Evolutionary conservation across 441 rosid genomes (phyloP), one percentile per base, ranked within the genome.

Genomic region (Theobroma grandiflorum): DNA sequence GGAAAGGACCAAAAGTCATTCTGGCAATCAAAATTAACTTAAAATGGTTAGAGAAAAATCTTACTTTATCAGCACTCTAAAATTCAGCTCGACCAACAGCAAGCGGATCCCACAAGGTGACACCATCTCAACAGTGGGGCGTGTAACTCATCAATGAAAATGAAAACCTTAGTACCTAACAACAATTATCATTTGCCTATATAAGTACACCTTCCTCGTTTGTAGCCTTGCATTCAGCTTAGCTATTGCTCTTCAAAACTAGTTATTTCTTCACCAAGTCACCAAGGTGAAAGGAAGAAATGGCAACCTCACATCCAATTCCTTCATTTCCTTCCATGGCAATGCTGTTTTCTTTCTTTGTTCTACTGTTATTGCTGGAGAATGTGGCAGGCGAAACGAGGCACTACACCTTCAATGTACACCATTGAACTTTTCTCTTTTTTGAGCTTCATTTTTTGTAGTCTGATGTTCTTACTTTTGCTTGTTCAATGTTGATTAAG

Each of bases 61-160:
- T 90, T 90, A 82, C 94, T 91, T 91, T 75, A 82, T 76, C 72
- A 79, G 50, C 92, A 91, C 92, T 89, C 91, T 85, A 91, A 86
- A 91, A 78, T 86, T 91, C 70, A 87, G 92, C 87, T 78, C 52
- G 86, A 87, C 94, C 90, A 87, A 80, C 80, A 84, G 64, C 76
- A 76, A 14, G 68, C 11, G 20, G 50, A 38, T 26, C 79, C 74
- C 61, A 70, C 84, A 70, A 81, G 73, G 71, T 73, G 86, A 38
- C 31, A 26, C 80, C 79, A 76, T 78, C 68, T 74, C 58, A 62
- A 12, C 40, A 22, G 2, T 67, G 76, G n/a, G n/a, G 42, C 53
- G 11, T 64, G 16, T 59, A 33, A 72, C 53, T 22, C 61, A 22
- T 18, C 14, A 11, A 22, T 47, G 1, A 8, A 5, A 64, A 74